Evolutionary conservation across 2,329 filamentous ascomycete genomes (phyloP), one percentile per base, ranked within the genome.

Genomic region (Hypoxylon sp.): DNA sequence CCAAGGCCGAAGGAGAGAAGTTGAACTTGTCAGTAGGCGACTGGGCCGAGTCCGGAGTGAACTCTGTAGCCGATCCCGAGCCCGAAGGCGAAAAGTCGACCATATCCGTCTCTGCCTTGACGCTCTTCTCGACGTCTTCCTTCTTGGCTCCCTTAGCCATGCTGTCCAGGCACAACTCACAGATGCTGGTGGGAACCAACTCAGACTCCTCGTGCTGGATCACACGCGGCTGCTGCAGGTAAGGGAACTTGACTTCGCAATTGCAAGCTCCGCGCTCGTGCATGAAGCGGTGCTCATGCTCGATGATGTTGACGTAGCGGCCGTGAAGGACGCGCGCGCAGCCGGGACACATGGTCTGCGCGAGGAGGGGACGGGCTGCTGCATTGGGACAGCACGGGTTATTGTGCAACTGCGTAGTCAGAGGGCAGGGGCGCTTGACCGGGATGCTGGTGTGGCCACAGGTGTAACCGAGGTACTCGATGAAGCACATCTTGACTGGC

Each of bases 401-500:
- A 29, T 70, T 77, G 66, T 79, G 74, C 4, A 75, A 65, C 3
- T 75, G 72, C 0, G 82, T 83, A 0, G 82, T 83, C 65, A 82
- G 51, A 0, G 84, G 84, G 67, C 84, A 86, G 2, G 78, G 75
- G 0, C 81, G 79, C 51, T 83, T 76, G 10, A 81, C 76, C 0
- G 79, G 75, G 3, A 80, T 44, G 6, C 80, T 81, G 52, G 80
- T 81, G 75, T 86, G 84, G 15, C 83, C 84, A 72, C 84, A 86
- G 35, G 75, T 80, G 74, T 84, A 86, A 58, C 79, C 80, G 51
- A 84, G 73, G 69, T 78, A 84, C 71, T 85, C 82, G 32, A 78
- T 75, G 73, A 84, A 79, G 70, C 84, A 86, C 84, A 86, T 86
- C 2, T 6, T 50, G 55, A n/a, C 17, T 56, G 1, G 39, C 8